Conservation (phyloP, 768 basidiomycete species). For the Daedaleopsis sinensis region DNA sequence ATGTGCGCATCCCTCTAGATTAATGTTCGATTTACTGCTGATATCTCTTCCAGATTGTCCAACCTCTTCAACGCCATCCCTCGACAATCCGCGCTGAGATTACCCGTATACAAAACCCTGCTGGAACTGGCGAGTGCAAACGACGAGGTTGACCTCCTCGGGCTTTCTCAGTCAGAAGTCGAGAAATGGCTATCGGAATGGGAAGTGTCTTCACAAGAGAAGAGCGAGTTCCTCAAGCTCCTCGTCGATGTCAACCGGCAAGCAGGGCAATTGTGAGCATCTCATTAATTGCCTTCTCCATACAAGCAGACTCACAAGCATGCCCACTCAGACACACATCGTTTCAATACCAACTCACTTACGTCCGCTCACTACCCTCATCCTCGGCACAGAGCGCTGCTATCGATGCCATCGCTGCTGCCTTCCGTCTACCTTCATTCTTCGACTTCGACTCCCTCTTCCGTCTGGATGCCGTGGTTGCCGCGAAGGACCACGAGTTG, state of each 20-base stretch:
- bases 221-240: conserved; percentile 64
- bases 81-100: conserved; percentile 63
- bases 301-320: background rate
- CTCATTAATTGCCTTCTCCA: background rate
- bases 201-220: conserved; percentile 64
- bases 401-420: conserved; percentile 60
- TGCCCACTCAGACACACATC: conserved; percentile 48
- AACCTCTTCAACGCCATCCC: conserved; percentile 83
- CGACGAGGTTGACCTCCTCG: conserved; percentile 64
- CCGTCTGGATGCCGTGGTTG: conserved; percentile 72
- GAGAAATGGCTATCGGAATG: conserved; percentile 81
- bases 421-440: conserved; percentile 63
- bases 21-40: background rate
- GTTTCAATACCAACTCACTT: conserved; percentile 66
- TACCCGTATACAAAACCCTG: conserved; percentile 63
- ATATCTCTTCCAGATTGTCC: conserved; percentile 55
- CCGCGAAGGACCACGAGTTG: conserved; percentile 67
- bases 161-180: conserved; percentile 60
- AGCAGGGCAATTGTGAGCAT: conserved; percentile 59
- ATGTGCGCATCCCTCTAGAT: conserved; percentile 50
- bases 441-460: conserved; percentile 85
- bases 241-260: conserved; percentile 63
- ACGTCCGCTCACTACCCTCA: conserved; percentile 61
- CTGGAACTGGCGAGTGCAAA: conserved; percentile 60
- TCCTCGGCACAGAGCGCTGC: conserved; percentile 60